Percentiles rank a stretch among this genome's conserved stretches.
Evolutionary conservation across 805 yeast species (phyloP).

Genomic region (Ogataea thermomethanolica): DNA sequence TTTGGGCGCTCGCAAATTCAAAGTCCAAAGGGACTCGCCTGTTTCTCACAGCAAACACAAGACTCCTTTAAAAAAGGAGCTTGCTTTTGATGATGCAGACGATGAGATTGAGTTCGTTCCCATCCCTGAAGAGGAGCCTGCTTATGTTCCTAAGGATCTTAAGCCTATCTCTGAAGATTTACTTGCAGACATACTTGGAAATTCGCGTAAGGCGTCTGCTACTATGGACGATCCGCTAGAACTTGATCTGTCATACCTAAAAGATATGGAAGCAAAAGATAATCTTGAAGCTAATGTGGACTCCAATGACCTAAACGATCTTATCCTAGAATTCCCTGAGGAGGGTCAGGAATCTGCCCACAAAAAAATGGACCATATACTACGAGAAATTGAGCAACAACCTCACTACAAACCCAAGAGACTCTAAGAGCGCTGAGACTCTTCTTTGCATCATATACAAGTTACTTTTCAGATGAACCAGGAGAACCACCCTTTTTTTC

Average conservation of each 20-base stretch:
- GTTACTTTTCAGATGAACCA: constrained; percentile 15
- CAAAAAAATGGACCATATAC: constrained; percentile 19
- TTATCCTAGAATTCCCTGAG: constrained; percentile 25
- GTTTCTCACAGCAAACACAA: constrained; percentile 19
- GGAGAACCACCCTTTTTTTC: constrained; percentile 28
- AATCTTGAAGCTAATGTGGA: constrained; percentile 1
- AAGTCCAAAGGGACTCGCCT: constrained; percentile 33
- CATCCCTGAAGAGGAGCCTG: constrained; percentile 34
- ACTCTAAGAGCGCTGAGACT: constrained; percentile 13
- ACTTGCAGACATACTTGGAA: constrained; percentile 26
- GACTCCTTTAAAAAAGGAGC: constrained; percentile 7
- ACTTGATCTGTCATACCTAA: constrained; percentile 20
- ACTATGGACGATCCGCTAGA: constrained; percentile 24
- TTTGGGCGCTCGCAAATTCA: constrained; percentile 27
- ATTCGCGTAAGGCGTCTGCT: constrained; percentile 6
- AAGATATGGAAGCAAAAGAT: constrained; percentile 4
- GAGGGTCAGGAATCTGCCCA: constrained; percentile 21
- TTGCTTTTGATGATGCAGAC: constrained; percentile 26
- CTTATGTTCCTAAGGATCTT: constrained; percentile 43
- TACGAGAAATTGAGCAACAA: constrained; percentile 21
- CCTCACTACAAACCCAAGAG: constrained; percentile 22
- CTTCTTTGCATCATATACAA: constrained; percentile 6
- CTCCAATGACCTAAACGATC: constrained; percentile 6
- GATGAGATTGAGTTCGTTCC: constrained; percentile 49
- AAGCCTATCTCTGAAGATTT: constrained; percentile 36